phyloP scores from a whole-genome alignment of 225 moss, liverwort and hornwort species.

The Straminergon stramineum region DNA sequence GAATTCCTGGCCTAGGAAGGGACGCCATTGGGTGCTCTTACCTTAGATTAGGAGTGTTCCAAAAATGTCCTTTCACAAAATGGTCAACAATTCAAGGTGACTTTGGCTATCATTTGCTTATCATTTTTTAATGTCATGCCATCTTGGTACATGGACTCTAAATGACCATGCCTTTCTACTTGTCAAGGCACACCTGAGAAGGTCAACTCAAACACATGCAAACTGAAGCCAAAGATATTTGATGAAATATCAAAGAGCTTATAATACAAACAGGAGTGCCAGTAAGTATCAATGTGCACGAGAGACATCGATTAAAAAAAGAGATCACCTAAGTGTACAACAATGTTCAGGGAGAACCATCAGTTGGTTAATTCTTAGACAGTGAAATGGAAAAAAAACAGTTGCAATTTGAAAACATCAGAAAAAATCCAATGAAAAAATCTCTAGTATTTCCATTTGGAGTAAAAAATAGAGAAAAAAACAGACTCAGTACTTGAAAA shows the following conservation, averaged over 20 bases:
- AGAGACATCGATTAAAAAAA: background rate
- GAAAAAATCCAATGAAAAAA: background rate
- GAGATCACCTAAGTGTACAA: background rate
- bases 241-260: background rate
- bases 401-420: background rate
- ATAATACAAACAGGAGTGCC: background rate
- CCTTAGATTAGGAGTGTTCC: too few relatives aligned
- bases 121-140: background rate
- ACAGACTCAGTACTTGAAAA: background rate
- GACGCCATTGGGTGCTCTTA: too few relatives aligned
- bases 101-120: too few relatives aligned
- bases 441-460: background rate
- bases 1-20: too few relatives aligned
- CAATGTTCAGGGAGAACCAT: background rate
- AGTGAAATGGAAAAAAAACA: background rate
- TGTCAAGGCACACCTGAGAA: background rate
- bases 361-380: background rate
- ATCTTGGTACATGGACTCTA: background rate
- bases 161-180: background rate
- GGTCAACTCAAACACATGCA: background rate
- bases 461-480: background rate
- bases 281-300: background rate
- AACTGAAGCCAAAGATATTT: background rate
- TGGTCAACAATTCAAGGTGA: background rate
- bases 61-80: background rate